A percentile compares a stretch with the other conserved stretches of the same genome.
Evolutionary conservation across 495 filamentous ascomycete genomes (phyloP).

Genomic region (Collariella sp.): DNA sequence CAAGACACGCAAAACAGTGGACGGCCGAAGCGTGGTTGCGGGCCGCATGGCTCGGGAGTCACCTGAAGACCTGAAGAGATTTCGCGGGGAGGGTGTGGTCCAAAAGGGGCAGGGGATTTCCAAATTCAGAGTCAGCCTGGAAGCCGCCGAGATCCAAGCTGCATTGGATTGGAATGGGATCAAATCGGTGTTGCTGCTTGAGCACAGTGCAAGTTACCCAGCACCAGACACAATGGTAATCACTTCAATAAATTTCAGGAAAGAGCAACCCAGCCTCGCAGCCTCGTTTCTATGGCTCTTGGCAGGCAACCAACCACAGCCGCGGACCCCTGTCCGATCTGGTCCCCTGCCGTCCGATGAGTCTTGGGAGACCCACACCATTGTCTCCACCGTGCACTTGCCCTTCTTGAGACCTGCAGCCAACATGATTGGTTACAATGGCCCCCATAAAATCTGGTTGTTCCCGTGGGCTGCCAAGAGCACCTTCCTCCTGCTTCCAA

Average conservation of each 20-base stretch:
- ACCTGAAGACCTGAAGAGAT: not conserved
- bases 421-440: constrained; percentile 6
- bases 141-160: not conserved
- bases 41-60: constrained; percentile 13
- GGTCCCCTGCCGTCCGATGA: not conserved
- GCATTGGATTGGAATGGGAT: not conserved
- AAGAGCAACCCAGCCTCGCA: too few relatives aligned
- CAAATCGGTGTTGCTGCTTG: not conserved
- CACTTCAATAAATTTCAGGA: too few relatives aligned
- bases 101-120: not conserved
- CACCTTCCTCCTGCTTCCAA: not conserved
- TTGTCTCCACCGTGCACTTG: constrained; percentile 2
- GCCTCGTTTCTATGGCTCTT: not conserved
- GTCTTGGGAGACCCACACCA: not conserved
- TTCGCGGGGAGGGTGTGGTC: not conserved
- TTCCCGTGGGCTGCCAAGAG: not conserved
- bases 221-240: too few relatives aligned
- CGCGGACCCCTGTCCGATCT: not conserved
- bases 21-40: constrained; percentile 11
- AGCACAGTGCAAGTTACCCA: not conserved
- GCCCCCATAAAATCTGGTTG: not conserved
- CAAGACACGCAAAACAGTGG: constrained; percentile 7
- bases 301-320: not conserved
- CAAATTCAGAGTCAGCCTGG: not conserved
- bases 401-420: constrained; percentile 14